Conservation (phyloP, 495 filamentous ascomycete species). For the Penicillium cinerascens region DNA sequence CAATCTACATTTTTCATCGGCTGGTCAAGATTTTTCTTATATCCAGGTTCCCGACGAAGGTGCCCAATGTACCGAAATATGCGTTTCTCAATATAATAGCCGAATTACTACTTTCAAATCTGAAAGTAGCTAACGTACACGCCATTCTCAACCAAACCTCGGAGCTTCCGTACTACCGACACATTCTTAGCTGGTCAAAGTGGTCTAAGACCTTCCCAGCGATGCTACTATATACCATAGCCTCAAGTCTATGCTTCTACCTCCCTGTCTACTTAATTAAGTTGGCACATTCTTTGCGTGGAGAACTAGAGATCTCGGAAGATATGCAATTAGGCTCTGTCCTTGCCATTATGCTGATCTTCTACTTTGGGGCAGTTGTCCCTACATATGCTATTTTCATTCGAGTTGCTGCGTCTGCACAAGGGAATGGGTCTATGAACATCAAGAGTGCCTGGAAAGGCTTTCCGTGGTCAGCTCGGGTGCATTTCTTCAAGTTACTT, state of each 20-base stretch:
- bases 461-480: not conserved
- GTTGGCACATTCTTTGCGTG: not conserved
- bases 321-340: not conserved
- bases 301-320: not conserved
- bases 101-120: constrained; percentile 4
- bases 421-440: not conserved
- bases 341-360: not conserved
- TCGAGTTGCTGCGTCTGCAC: constrained; percentile 1
- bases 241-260: constrained; percentile 3
- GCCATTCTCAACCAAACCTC: not conserved
- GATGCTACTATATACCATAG: constrained; percentile 1
- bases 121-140: constrained; percentile 9
- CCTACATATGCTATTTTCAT: constrained; percentile 6
- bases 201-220: constrained; percentile 5
- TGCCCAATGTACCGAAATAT: not conserved
- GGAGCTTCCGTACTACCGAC: not conserved
- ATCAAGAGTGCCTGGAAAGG: constrained; percentile 4
- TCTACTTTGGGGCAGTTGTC: constrained; percentile 1
- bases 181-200: not conserved
- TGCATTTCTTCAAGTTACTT: not conserved
- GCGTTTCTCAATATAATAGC: not conserved
- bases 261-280: not conserved
- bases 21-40: not conserved
- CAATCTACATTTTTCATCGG: constrained; percentile 6
- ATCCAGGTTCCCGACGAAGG: not conserved